Conservation (phyloP, 805 yeast genomes). For the Candida schatavii region DNA sequence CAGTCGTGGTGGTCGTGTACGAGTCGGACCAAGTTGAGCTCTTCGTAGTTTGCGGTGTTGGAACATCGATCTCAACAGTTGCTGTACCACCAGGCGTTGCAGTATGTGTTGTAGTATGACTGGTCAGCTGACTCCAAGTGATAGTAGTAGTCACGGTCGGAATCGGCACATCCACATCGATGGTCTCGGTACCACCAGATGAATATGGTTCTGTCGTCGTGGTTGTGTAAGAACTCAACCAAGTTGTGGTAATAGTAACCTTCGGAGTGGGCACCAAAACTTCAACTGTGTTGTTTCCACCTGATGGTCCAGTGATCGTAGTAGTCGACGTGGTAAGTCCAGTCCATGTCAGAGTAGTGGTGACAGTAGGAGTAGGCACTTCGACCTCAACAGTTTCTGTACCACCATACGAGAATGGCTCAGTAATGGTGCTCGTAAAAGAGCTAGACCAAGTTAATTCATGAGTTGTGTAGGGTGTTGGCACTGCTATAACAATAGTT, state of each 20-base stretch:
- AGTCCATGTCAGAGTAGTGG: conserved; percentile 11
- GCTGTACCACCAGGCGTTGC: conserved; percentile 3
- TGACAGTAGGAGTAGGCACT: conserved; percentile 7
- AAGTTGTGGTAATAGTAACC: conserved; percentile 8
- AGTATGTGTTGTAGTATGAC: conserved; percentile 2
- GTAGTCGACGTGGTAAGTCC: conserved; percentile 7
- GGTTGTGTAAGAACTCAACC: too few species aligned
- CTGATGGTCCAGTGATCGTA: neutral
- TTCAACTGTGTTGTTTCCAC: conserved; percentile 3
- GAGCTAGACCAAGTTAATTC: conserved; percentile 15
- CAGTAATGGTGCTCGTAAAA: conserved; percentile 10
- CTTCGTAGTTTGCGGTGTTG: neutral
- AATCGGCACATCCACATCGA: neutral
- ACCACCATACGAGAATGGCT: neutral
- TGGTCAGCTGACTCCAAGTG: conserved; percentile 9
- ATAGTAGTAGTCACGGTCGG: conserved; percentile 7
- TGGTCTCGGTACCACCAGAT: neutral
- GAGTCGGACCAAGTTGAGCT: conserved; percentile 4
- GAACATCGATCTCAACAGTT: neutral
- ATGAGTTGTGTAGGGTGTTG: conserved; percentile 11
- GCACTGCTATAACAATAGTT: conserved; percentile 12
- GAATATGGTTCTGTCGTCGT: neutral
- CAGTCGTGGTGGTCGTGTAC: conserved; percentile 8
- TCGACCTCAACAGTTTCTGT: conserved; percentile 2
- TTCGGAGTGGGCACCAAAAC: conserved; percentile 3